Percentiles rank a stretch among this genome's conserved stretches.
Conservation (phyloP, 2,329 filamentous ascomycete genomes). For the Fusarium subglutinans region DNA sequence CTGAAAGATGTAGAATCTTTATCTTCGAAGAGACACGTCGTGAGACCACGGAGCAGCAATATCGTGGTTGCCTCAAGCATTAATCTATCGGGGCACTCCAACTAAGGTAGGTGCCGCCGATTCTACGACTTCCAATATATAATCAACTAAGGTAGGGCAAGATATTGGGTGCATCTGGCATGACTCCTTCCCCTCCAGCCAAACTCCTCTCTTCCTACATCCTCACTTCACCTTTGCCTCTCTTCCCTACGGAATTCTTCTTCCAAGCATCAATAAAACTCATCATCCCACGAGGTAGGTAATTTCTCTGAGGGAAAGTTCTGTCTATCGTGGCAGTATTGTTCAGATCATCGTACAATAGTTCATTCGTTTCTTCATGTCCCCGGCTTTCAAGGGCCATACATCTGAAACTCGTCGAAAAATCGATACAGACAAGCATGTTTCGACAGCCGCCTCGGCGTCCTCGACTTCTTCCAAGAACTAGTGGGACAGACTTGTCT, state of each 20-base stretch:
- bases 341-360: constrained; percentile 16
- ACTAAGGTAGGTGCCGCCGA: constrained; percentile 6
- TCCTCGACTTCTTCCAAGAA: constrained; percentile 7
- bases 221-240: constrained; percentile 26
- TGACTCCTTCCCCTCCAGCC: constrained; percentile 36
- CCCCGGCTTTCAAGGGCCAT: not conserved
- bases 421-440: constrained; percentile 5
- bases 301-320: not conserved
- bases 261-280: constrained; percentile 36
- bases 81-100: not conserved
- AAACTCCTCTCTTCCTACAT: constrained; percentile 5
- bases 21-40: not conserved
- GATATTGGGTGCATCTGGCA: not conserved
- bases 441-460: constrained; percentile 20
- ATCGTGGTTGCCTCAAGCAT: not conserved
- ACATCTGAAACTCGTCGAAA: not conserved
- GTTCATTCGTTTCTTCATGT: constrained; percentile 34
- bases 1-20: not conserved
- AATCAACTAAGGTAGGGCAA: not conserved
- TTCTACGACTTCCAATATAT: not conserved
- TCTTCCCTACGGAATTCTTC: constrained; percentile 31
- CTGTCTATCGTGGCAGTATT: constrained; percentile 19
- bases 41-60: not conserved
- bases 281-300: constrained; percentile 15
- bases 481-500: not conserved